Base-by-base conservation (phyloP, 805 yeast species). In the Kazachstania bromeliacearum region DNA sequence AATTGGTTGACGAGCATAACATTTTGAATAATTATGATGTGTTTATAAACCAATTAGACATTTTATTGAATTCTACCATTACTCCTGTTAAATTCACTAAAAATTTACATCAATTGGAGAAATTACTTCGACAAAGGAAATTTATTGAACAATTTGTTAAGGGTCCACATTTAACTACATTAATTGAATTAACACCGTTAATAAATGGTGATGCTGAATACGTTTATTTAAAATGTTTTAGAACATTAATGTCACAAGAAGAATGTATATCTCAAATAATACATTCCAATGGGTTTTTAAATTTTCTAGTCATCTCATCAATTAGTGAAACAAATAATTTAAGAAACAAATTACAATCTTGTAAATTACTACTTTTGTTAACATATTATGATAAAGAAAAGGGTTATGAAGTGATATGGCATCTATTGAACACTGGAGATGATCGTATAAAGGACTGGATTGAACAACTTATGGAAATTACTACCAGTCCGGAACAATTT, bases 221-320 rank as follows among this genome's bases (percentile, higher is more conserved):
- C 34, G 57, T 53, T 8, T 52, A 44, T 39, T 43, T 56, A 10
- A 41, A 50, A 31, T 52, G 59, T 40, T 52, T 50, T 28, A 51
- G 47, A 39, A 47, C 53, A 3, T 27, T 56, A 25, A 40, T 50
- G 42, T 50, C 49, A 23, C 39, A 43, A 18, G 42, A 41, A 3
- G 35, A 41, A 13, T 52, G 44, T 3, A 41, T 55, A 29, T 18
- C 29, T 2, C 31, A 35, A 12, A 39, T 53, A 3, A 26, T 52
- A 17, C 31, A 44, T 9, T 32, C 29, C 9, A 27, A 39, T 1
- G 28, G 31, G 4, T 28, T 55, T 18, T 32, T 56, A 1, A 31
- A 30, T 7, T 47, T 37, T 35, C 42, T 56, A 8, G 45, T 47
- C n/a, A 16, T 32, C 3, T 20, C 46, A n/a, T 31, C 52, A 13